Evolutionary conservation across 2,329 filamentous ascomycete species (phyloP).

Genomic region (Acrodontium crateriforme): DNA sequence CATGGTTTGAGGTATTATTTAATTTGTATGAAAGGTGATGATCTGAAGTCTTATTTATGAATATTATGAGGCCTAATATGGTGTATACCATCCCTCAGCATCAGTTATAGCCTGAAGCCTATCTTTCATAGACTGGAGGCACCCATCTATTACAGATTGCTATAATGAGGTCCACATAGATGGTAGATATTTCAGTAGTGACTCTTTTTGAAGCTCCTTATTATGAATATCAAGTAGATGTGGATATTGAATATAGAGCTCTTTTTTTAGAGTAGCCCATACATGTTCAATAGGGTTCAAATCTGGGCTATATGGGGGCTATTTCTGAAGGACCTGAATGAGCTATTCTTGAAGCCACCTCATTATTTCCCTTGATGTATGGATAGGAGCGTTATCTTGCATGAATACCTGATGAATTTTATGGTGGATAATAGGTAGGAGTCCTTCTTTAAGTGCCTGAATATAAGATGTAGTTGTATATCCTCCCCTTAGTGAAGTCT

Average conservation of each 20-base stretch:
- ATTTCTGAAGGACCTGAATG: neutral
- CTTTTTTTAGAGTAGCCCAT: constrained; percentile 14
- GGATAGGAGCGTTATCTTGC: neutral
- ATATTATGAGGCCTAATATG: neutral
- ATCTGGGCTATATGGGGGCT: constrained; percentile 7
- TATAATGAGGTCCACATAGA: neutral
- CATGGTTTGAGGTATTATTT: too few species aligned
- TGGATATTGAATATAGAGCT: neutral
- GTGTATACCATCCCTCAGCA: neutral
- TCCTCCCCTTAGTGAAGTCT: neutral
- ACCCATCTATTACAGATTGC: neutral
- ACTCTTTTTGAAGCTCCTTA: neutral
- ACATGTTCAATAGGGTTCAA: constrained; percentile 8
- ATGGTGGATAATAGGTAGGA: neutral
- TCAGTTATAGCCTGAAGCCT: constrained; percentile 1
- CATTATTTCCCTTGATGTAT: neutral
- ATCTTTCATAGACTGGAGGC: neutral
- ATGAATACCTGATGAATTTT: too few species aligned
- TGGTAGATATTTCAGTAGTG: neutral
- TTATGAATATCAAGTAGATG: neutral
- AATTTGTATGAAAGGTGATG: neutral
- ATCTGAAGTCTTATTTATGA: too few species aligned
- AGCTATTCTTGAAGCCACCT: neutral
- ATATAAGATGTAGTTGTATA: neutral
- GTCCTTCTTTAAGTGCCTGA: neutral